phyloP scores from a whole-genome alignment of 129 eudicot species.

The Calendula officinalis region DNA sequence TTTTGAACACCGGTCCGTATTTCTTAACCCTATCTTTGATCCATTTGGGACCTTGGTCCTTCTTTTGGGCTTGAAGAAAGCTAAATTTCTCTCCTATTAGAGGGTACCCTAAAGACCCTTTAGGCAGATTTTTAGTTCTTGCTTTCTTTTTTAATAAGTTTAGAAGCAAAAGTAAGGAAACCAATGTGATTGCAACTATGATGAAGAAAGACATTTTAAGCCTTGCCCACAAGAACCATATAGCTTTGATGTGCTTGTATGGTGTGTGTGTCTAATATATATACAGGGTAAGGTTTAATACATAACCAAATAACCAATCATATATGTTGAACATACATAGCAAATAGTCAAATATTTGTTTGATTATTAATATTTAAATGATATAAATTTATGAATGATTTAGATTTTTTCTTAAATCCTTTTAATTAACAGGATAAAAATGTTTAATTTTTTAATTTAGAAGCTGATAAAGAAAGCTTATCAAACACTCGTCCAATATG shows the following conservation, averaged over 20 bases:
- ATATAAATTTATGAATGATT: too few species aligned
- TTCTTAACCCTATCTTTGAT: constrained; percentile 28
- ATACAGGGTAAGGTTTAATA: too few species aligned
- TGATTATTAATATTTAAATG: too few species aligned
- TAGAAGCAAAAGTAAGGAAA: constrained; percentile 10
- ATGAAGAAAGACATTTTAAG: constrained; percentile 22
- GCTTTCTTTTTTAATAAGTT: constrained; percentile 17
- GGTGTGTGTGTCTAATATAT: neutral
- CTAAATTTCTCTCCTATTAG: constrained; percentile 34
- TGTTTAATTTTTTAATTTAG: too few species aligned
- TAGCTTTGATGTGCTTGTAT: neutral
- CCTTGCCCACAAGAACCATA: neutral
- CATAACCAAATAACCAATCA: too few species aligned
- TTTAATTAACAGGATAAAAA: too few species aligned
- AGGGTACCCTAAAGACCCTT: constrained; percentile 38
- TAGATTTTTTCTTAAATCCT: too few species aligned
- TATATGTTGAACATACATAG: too few species aligned
- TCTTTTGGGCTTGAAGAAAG: constrained; percentile 43
- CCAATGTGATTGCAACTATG: constrained; percentile 9
- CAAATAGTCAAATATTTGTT: too few species aligned
- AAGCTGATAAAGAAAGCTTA: too few species aligned
- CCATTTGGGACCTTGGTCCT: constrained; percentile 35
- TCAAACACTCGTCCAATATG: too few species aligned
- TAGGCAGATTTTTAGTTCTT: constrained; percentile 16
- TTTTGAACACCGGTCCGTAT: constrained; percentile 34